phyloP scores from a whole-genome alignment of 108 stramenopile genomes.

The Phaeodactylum tricornutum region DNA sequence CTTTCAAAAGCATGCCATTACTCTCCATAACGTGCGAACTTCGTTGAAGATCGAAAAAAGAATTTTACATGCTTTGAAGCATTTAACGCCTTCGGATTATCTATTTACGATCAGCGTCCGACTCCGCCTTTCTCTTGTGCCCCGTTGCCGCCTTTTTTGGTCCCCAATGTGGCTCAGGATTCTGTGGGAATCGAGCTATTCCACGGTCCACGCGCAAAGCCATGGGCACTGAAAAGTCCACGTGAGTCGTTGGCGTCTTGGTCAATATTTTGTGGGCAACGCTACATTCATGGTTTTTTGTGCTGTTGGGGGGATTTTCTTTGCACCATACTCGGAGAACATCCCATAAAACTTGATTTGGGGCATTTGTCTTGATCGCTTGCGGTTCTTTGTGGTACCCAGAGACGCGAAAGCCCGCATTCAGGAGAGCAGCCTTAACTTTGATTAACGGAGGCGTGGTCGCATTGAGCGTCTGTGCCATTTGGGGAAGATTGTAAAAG shows the following conservation, averaged over 20 bases:
- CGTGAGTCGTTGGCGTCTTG: constrained; percentile 39
- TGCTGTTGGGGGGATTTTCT: constrained; percentile 56
- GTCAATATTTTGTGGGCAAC: constrained; percentile 61
- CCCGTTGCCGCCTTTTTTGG: constrained; percentile 73
- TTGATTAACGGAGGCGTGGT: constrained; percentile 56
- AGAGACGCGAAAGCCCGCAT: constrained; percentile 89
- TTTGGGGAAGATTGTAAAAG: constrained; percentile 76
- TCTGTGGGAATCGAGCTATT: constrained; percentile 69
- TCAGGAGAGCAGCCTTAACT: constrained; percentile 76
- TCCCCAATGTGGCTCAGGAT: constrained; percentile 88
- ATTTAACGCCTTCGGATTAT: too few species aligned
- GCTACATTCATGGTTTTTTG: constrained; percentile 46
- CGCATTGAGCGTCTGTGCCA: constrained; percentile 62
- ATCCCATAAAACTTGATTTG: constrained; percentile 88
- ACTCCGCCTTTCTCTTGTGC: constrained; percentile 20
- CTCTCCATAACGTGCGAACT: too few species aligned
- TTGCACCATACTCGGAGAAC: constrained; percentile 85
- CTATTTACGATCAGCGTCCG: too few species aligned
- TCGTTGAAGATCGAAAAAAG: too few species aligned
- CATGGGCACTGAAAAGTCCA: constrained; percentile 60
- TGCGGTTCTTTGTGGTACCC: constrained; percentile 91
- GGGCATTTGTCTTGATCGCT: constrained; percentile 94
- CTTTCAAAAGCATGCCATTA: too few species aligned
- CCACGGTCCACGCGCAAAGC: too few species aligned
- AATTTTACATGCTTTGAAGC: too few species aligned